Base-by-base conservation (phyloP, 768 basidiomycete genomes). In the Harrya chromipes region DNA sequence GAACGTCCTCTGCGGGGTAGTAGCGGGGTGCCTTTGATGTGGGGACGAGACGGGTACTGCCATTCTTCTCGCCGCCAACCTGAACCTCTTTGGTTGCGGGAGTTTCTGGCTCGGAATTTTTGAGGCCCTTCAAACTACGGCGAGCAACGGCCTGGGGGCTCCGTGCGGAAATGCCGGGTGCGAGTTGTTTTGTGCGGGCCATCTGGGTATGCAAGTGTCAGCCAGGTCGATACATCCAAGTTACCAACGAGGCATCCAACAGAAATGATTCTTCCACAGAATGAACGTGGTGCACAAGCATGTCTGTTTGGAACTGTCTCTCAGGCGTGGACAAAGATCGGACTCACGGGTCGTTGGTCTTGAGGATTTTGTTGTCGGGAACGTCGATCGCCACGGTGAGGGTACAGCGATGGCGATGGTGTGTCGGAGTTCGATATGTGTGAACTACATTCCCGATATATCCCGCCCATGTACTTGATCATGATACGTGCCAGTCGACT, bases 1-100 rank as follows among this genome's bases (percentile, higher is more conserved):
- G 84, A 57, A 94, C 86, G 70, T 97, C 94, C 69, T 98, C 95
- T 56, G 92, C 91, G 48, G 93, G 90, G 76, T 97, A 97, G 82
- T 84, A 94, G 61, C 87, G 86, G 44, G 90, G 80, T 55, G 91
- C 90, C 72, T 93, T 93, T 62, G 76, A 66, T 53, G 84, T 85
- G 50, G 94, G 93, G 54, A 97, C 82, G 53, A 88, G 75, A 72
- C 94, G 91, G 65, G 84, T 90, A 64, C 80, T 76, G 57, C 93
- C 89, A 72, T 97, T 97, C 77, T 91, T 94, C 62, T 82, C 84
- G 55, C 94, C 94, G 53, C 88, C 87, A 57, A 97, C 76, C 57
- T 82, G 74, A 63, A 90, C 90, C 77, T 90, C 89, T 67, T 84
- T 79, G 60, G 76, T 79, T 45, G 81, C 74, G 43, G 85, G 72